Evolutionary conservation across 2,329 filamentous ascomycete genomes (phyloP).

Genomic region (Xylariaceae sp.): DNA sequence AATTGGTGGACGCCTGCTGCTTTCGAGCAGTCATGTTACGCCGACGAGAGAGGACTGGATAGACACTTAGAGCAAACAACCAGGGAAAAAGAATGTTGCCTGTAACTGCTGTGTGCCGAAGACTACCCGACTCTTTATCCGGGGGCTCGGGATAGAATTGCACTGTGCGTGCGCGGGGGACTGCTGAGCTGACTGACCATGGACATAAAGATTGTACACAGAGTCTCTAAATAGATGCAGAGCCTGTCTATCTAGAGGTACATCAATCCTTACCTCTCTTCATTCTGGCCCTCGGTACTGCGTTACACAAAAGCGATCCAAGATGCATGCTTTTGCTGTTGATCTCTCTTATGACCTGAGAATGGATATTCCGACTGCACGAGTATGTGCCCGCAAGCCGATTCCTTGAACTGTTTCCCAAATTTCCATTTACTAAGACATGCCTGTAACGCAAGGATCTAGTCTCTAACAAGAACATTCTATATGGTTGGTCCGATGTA

Average conservation of each 20-base stretch:
- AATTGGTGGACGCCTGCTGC: constrained; percentile 37
- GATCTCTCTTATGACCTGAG: background rate
- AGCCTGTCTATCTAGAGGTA: background rate
- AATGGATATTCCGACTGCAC: background rate
- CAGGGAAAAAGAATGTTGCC: background rate
- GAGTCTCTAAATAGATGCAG: background rate
- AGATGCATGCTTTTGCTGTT: background rate
- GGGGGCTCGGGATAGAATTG: constrained; percentile 21
- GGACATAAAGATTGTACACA: constrained; percentile 3
- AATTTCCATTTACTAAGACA: background rate
- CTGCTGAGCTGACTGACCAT: constrained; percentile 6
- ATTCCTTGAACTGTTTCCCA: background rate
- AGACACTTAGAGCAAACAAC: constrained; percentile 24
- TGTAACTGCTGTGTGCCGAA: constrained; percentile 21
- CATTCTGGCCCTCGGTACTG: background rate
- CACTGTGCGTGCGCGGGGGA: background rate
- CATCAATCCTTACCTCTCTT: background rate
- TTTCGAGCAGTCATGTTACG: constrained; percentile 28
- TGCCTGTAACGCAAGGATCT: background rate
- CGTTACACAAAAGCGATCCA: constrained; percentile 1
- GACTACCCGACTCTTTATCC: constrained; percentile 34
- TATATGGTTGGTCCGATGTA: background rate
- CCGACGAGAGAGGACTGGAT: constrained; percentile 15
- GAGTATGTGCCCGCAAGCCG: background rate
- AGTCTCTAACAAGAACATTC: constrained; percentile 1